Conservation (phyloP, 2,329 filamentous ascomycete species). For the Fusarium phyllophilum region DNA sequence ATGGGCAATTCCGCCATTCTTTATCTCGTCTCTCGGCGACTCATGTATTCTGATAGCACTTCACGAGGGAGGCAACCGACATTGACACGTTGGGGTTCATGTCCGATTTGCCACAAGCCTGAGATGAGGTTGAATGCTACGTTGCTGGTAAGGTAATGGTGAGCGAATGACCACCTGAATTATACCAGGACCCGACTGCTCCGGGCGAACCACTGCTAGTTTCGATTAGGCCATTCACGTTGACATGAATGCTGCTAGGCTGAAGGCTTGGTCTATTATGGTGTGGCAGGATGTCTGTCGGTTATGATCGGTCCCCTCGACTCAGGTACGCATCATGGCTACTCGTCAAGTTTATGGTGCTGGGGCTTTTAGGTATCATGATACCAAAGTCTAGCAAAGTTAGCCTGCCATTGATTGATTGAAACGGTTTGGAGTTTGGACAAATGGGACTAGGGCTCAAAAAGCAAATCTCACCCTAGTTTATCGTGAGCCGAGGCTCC, state of each 20-base stretch:
- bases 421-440: not conserved
- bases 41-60: slow-evolving; percentile 6
- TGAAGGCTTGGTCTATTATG: not conserved
- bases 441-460: slow-evolving; percentile 8
- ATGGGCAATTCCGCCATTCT: not conserved
- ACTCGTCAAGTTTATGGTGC: slow-evolving; percentile 2
- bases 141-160: slow-evolving; percentile 33
- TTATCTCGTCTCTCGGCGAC: not conserved
- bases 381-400: not conserved
- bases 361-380: not conserved
- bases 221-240: slow-evolving; percentile 15
- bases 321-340: slow-evolving; percentile 12
- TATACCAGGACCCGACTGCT: slow-evolving; percentile 23
- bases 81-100: slow-evolving; percentile 32
- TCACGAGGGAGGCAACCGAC: slow-evolving; percentile 22
- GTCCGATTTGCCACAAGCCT: slow-evolving; percentile 39
- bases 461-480: slow-evolving; percentile 27
- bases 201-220: slow-evolving; percentile 25
- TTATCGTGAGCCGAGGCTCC: slow-evolving; percentile 17
- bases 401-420: not conserved
- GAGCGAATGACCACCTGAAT: slow-evolving; percentile 22
- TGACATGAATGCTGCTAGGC: slow-evolving; percentile 7
- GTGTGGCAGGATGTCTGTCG: slow-evolving; percentile 8
- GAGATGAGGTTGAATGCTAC: slow-evolving; percentile 37
- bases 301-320: slow-evolving; percentile 30